Base-by-base conservation (phyloP, 2,329 filamentous ascomycete species). In the Stagonosporopsis cucurbitacearum region DNA sequence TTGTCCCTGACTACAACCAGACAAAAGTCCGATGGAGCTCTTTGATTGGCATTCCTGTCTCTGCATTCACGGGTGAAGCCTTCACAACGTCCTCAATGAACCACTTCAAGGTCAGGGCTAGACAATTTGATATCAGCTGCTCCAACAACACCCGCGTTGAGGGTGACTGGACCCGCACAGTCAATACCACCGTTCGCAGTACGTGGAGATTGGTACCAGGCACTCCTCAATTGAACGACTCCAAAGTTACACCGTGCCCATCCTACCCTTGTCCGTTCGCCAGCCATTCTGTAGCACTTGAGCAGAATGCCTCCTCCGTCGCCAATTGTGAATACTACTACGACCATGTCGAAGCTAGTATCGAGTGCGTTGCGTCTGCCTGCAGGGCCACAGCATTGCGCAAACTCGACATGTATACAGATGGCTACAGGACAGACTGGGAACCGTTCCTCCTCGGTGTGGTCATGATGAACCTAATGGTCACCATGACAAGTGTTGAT, bases 81-180 rank as follows among this genome's bases (percentile, higher is more conserved):
- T 54, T 26, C 13, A 54, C 52, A 2, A 23, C 59, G 4, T 6
- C 12, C 4, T 39, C 54, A 5, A 42, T 48, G 23, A 68, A 59
- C 43, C 58, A 50, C 33, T 70, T 68, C 53, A 60, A 50, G 9
- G 48, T 71, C n/a, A 63, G 62, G 43, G 60, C 67, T 26, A 58
- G 68, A 20, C 67, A 72, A 46, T 73, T 59, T 33, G 67, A 72
- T 17, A 37, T 73, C 9, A 58, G 47, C 8, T 73, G 70, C 46
- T 56, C 50, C 12, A 68, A 50, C 41, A 69, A 66, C 20, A 22
- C 58, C 26, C 28, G 48, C 15, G 54, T 36, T 8, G 30, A 22
- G 5, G 39, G 39, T 11, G 32, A 36, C 11, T 43, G 47, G 39
- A 43, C 37, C 4, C 20, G 33, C 6, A 17, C 28, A 1, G 11